Evolutionary conservation across 2,329 filamentous ascomycete genomes (phyloP).

Genomic region (Fusarium gaditjirri): DNA sequence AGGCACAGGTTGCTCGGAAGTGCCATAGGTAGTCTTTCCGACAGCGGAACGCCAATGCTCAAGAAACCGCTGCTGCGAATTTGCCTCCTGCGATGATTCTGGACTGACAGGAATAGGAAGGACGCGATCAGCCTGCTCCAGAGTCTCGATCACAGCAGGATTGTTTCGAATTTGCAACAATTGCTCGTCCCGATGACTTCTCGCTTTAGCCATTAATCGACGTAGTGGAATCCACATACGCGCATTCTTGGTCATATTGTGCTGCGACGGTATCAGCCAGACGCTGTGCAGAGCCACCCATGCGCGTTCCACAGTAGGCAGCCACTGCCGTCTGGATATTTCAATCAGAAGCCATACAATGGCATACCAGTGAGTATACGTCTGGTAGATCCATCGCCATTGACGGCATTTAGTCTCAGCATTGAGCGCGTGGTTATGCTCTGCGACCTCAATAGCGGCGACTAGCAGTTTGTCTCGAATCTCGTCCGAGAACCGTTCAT

Average conservation of each 20-base stretch:
- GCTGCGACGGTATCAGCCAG: slow-evolving; percentile 50
- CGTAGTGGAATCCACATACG: slow-evolving; percentile 56
- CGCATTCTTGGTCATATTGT: slow-evolving; percentile 43
- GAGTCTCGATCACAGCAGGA: slow-evolving; percentile 30
- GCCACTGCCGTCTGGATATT: slow-evolving; percentile 58
- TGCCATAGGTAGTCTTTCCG: not conserved
- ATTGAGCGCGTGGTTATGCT: slow-evolving; percentile 66
- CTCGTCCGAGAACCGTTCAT: slow-evolving; percentile 51
- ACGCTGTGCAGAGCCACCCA: slow-evolving; percentile 60
- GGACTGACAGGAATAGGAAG: slow-evolving; percentile 45
- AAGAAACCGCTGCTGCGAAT: slow-evolving; percentile 2
- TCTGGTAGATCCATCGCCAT: slow-evolving; percentile 69
- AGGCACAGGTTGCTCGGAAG: not conserved
- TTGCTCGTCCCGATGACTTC: slow-evolving; percentile 51
- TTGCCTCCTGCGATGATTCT: slow-evolving; percentile 31
- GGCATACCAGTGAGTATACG: slow-evolving; percentile 69
- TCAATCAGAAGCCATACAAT: slow-evolving; percentile 67
- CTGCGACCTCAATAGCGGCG: slow-evolving; percentile 64
- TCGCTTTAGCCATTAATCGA: slow-evolving; percentile 52
- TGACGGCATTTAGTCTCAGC: slow-evolving; percentile 59
- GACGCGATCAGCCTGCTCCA: slow-evolving; percentile 46
- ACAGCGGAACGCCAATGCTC: slow-evolving; percentile 33
- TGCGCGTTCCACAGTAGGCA: slow-evolving; percentile 57
- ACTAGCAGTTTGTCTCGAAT: slow-evolving; percentile 59
- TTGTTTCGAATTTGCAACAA: slow-evolving; percentile 48